Base-by-base conservation (phyloP, 2,329 filamentous ascomycete species). In the Parastagonospora nodorum region DNA sequence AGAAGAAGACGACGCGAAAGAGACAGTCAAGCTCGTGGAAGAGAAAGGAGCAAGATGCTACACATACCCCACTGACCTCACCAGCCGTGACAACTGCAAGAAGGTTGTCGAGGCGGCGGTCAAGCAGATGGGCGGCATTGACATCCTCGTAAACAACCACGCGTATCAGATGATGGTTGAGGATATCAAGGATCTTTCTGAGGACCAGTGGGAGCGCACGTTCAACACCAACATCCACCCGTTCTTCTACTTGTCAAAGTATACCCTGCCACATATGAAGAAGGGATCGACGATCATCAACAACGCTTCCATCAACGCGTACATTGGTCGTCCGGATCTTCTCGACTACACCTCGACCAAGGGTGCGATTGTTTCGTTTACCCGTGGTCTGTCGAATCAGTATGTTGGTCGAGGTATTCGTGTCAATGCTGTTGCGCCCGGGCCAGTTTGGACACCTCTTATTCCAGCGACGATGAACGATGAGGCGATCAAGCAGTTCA, bases 191-290 rank as follows among this genome's bases (percentile, higher is more conserved):
- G 88, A 92, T 38, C 75, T 94, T 1, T 74, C 82, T 24, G 88
- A 92, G 66, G 88, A 90, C 5, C 89, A 94, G 76, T 94, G 89
- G 89, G 64, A 87, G 44, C 79, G 86, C 51, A 93, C 89, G 0
- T 93, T 95, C 75, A 81, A 90, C 73, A 89, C 86, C 41, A 95
- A 94, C 76, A 92, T 94, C 65, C 88, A 93, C 73, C 83, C 88
- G 3, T 88, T 85, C 77, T 94, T 92, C 79, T 93, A 86, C 76
- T 79, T 93, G 31, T 82, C 89, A 53, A 94, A 94, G 72, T 90
- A 92, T 67, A 75, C 82, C 10, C 79, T 94, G 9, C 85, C 85
- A 0, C 87, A 92, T 73, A 88, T 94, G 85, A 83, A 84, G 66
- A 72, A 74, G n/a, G 90, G 90, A 31, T 82, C 84, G 48, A 86